Conservation (phyloP, 106 monocot genomes). For the Hemerocallis citrina region DNA sequence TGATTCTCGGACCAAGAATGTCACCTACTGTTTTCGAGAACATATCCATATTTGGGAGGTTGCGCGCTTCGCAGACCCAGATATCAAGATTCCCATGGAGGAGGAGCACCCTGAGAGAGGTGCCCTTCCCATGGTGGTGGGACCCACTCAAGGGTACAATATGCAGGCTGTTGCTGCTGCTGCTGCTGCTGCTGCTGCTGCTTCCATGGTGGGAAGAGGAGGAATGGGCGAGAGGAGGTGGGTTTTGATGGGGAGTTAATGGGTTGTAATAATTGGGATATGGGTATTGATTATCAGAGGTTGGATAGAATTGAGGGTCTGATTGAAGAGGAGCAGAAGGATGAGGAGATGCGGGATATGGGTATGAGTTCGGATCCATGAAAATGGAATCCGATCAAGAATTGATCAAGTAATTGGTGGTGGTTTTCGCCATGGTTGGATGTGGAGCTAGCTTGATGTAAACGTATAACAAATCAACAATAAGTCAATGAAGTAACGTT, state of each 20-base stretch:
- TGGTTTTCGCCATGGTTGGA: too few relatives aligned
- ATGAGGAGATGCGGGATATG: conserved; percentile 10
- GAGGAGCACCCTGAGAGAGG: conserved; percentile 56
- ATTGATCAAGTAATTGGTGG: too few relatives aligned
- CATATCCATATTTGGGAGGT: conserved; percentile 84
- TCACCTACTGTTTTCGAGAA: conserved; percentile 76
- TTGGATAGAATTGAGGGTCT: neutral
- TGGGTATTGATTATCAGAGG: neutral
- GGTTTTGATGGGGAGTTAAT: neutral
- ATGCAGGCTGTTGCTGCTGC: neutral
- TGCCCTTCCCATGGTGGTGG: conserved; percentile 2
- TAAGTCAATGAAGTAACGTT: too few relatives aligned
- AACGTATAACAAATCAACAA: too few relatives aligned
- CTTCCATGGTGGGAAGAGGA: neutral
- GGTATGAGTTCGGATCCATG: conserved; percentile 9
- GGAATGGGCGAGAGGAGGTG: neutral
- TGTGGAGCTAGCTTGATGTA: too few relatives aligned
- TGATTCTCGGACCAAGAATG: conserved; percentile 36
- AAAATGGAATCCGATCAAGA: too few relatives aligned
- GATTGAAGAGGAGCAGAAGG: neutral
- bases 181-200: neutral
- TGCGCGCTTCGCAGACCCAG: conserved; percentile 44
- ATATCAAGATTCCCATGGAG: conserved; percentile 84
- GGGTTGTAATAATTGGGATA: neutral
- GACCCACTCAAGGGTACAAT: conserved; percentile 6